phyloP scores from a whole-genome alignment of 352 stramenopile genomes.

The Pythium utonaiense region DNA sequence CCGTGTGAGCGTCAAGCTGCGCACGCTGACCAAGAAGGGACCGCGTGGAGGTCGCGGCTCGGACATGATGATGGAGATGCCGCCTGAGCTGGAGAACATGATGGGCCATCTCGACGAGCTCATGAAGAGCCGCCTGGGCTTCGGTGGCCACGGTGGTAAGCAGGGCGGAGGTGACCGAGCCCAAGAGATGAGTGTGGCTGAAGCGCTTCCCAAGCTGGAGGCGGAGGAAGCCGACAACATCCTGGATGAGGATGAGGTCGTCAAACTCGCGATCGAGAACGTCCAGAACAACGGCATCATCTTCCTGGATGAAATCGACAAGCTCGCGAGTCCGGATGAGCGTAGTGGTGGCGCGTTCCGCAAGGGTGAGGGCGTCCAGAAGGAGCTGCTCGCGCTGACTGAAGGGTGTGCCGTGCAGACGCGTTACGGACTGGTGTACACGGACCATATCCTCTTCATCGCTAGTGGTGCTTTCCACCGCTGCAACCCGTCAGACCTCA shows the following conservation, averaged over 20 bases:
- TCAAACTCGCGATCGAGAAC: conserved; percentile 71
- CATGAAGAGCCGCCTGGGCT: conserved; percentile 51
- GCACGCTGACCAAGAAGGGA: conserved; percentile 19
- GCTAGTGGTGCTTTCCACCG: conserved; percentile 94
- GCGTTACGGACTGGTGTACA: conserved; percentile 94
- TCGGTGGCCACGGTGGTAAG: conserved; percentile 31
- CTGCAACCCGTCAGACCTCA: conserved; percentile 96
- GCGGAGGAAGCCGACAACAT: conserved; percentile 70
- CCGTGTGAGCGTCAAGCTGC: conserved; percentile 49
- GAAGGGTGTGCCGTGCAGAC: conserved; percentile 96
- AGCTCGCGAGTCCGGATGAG: conserved; percentile 92
- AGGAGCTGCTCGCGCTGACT: conserved; percentile 97
- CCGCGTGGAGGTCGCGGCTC: conserved; percentile 13
- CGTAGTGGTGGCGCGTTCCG: conserved; percentile 87
- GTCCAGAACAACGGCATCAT: conserved; percentile 98
- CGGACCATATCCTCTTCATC: conserved; percentile 99
- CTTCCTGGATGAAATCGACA: conserved; percentile 99
- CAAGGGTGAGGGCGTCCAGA: conserved; percentile 97
- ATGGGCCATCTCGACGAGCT: conserved; percentile 71
- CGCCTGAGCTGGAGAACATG: conserved; percentile 78
- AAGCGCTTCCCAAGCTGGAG: conserved; percentile 67
- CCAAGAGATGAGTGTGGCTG: conserved; percentile 68
- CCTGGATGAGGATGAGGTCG: conserved; percentile 72
- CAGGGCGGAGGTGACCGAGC: conserved; percentile 32
- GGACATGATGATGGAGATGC: conserved; percentile 84